Percentiles rank a stretch among this genome's conserved stretches.
These are phyloP conservation scores for Solanum corneliomulleri DNA, from an alignment of 257 asterid genomes.

Conservation along the genomic window DNA sequence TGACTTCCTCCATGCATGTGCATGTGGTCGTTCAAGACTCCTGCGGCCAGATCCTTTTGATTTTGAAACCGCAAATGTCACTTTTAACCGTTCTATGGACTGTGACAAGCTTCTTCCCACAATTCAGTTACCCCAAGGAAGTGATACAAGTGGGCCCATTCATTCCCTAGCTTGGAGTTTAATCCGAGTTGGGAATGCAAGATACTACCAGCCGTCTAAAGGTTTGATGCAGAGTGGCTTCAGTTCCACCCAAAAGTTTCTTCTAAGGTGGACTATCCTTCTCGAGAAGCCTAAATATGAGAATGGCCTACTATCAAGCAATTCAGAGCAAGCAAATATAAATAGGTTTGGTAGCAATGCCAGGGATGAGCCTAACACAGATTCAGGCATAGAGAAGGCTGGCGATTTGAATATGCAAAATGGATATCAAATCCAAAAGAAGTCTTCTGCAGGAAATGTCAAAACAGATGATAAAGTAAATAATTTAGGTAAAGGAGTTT, in stretches of 20 bases:
- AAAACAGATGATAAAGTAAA: conserved; percentile 24
- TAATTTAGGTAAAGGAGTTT: conserved; percentile 26
- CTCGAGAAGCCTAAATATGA: conserved; percentile 36
- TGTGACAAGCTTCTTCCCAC: conserved; percentile 89
- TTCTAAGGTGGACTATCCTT: conserved; percentile 52
- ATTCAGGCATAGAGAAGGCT: conserved; percentile 19
- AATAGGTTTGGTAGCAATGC: conserved; percentile 11
- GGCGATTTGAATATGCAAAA: conserved; percentile 24
- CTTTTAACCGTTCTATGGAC: conserved; percentile 41
- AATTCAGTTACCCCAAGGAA: conserved; percentile 37
- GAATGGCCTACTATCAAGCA: conserved; percentile 14
- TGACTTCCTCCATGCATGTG: conserved; percentile 97
- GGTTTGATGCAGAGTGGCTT: conserved; percentile 95
- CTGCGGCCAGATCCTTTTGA: conserved; percentile 83
- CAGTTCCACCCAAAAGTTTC: conserved; percentile 61
- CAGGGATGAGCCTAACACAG: conserved; percentile 22
- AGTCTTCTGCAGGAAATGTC: conserved; percentile 18
- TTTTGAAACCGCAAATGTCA: conserved; percentile 66
- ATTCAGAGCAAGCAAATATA: conserved; percentile 19
- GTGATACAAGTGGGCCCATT: conserved; percentile 28
- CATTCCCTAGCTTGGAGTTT: conserved; percentile 63
- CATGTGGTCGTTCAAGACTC: conserved; percentile 94
- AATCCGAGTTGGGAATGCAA: conserved; percentile 78
- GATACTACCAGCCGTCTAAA: conserved; percentile 68
- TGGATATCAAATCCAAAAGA: conserved; percentile 29